These are phyloP conservation scores for Nicotiana attenuata DNA, from an alignment of 257 asterid species.

Conservation along the genomic window DNA sequence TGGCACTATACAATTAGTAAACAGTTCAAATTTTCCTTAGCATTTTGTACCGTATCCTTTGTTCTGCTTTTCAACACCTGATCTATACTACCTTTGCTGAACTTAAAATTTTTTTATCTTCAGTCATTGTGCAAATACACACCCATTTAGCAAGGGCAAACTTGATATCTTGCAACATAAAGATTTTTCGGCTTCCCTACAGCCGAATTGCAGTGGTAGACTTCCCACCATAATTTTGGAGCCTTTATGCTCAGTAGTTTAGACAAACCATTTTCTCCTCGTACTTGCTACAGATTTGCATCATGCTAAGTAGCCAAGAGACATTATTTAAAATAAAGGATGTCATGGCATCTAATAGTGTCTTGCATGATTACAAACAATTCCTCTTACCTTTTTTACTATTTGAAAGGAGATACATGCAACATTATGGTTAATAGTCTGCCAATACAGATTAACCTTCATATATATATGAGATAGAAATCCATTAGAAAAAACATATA, in stretches of 20 bases:
- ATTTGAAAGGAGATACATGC: not conserved
- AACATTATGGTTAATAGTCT: not conserved
- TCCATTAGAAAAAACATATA: too few relatives aligned
- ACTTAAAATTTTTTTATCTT: not conserved
- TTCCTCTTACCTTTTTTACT: not conserved
- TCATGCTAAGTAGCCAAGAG: not conserved
- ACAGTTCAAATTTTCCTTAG: not conserved
- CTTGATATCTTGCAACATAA: not conserved
- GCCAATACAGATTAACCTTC: not conserved
- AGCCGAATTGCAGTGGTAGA: not conserved
- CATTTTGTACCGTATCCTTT: not conserved
- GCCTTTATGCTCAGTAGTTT: not conserved
- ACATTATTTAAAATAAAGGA: not conserved
- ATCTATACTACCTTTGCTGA: not conserved
- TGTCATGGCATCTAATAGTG: not conserved
- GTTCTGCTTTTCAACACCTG: not conserved
- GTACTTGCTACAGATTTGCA: not conserved
- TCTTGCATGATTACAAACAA: not conserved
- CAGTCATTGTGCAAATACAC: not conserved
- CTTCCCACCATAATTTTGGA: not conserved
- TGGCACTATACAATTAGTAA: not conserved
- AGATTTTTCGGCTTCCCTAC: not conserved
- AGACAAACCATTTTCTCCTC: not conserved
- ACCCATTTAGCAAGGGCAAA: not conserved
- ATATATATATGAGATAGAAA: not conserved